phyloP scores from a whole-genome alignment of 768 basidiomycete species.

The Leucocoprinus birnbaumii region DNA sequence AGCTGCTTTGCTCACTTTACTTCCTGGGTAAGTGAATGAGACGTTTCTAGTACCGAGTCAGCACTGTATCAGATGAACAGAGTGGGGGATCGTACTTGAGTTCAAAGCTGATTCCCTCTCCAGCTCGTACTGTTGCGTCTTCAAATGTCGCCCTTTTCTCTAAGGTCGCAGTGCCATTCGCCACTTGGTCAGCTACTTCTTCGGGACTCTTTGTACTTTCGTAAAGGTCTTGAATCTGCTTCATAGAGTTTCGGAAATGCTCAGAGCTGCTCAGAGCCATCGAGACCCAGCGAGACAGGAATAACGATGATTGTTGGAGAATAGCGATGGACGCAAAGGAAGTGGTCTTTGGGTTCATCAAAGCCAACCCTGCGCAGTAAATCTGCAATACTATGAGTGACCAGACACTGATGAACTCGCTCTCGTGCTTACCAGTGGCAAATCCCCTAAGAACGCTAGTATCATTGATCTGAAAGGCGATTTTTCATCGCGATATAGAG shows the following conservation, averaged over 20 bases:
- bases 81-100: constrained; percentile 14
- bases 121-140: background rate
- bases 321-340: constrained; percentile 38
- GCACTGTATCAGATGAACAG: background rate
- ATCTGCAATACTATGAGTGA: constrained; percentile 25
- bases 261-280: constrained; percentile 17
- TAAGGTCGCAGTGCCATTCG: background rate
- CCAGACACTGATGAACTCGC: background rate
- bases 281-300: constrained; percentile 24
- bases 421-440: constrained; percentile 26
- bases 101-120: constrained; percentile 23
- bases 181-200: constrained; percentile 23
- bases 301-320: constrained; percentile 32
- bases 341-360: constrained; percentile 29
- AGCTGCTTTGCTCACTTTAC: constrained; percentile 29
- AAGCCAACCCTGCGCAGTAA: constrained; percentile 31
- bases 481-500: constrained; percentile 6
- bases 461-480: constrained; percentile 18
- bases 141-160: background rate
- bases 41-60: constrained; percentile 35
- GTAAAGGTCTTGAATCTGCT: constrained; percentile 31
- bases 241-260: constrained; percentile 21
- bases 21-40: constrained; percentile 49
- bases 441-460: constrained; percentile 20
- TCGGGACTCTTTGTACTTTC: constrained; percentile 22